A percentile compares a stretch with the other conserved stretches of the same genome.
Conservation (phyloP, 2,329 filamentous ascomycete species). For the Epichloe glyceriae region DNA sequence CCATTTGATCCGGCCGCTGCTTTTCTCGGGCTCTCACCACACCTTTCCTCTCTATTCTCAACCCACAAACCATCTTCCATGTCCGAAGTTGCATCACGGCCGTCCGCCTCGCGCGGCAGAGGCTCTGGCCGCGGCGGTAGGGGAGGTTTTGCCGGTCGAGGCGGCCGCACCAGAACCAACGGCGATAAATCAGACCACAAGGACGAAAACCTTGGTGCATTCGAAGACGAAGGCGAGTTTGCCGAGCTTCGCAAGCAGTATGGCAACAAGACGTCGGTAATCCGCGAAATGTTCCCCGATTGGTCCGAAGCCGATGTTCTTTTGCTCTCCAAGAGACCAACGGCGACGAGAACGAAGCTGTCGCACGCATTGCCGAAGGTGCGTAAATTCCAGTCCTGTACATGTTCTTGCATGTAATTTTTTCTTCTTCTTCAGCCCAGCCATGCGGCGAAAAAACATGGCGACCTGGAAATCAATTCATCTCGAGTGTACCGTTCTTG, state of each 20-base stretch:
- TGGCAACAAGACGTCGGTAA: slow-evolving; percentile 59
- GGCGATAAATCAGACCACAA: slow-evolving; percentile 50
- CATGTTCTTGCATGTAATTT: slow-evolving; percentile 4
- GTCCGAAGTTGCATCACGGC: slow-evolving; percentile 88
- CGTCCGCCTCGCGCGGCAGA: slow-evolving; percentile 75
- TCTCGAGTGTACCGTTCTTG: not conserved
- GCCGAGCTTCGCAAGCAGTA: slow-evolving; percentile 88
- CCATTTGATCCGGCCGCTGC: slow-evolving; percentile 6
- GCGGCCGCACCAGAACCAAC: slow-evolving; percentile 57
- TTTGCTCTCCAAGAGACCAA: slow-evolving; percentile 78
- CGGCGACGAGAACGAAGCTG: slow-evolving; percentile 62
- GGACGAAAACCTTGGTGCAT: slow-evolving; percentile 43
- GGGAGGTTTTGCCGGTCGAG: slow-evolving; percentile 60
- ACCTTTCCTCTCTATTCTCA: slow-evolving; percentile 60
- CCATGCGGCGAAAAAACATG: not conserved
- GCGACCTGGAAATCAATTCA: not conserved
- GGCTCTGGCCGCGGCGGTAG: slow-evolving; percentile 78
- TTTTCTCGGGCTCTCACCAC: slow-evolving; percentile 11
- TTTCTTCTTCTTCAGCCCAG: not conserved
- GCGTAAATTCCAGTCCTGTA: slow-evolving; percentile 15
- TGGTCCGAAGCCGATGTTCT: slow-evolving; percentile 95
- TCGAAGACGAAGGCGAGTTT: slow-evolving; percentile 79
- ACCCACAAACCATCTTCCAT: slow-evolving; percentile 42
- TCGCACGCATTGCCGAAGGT: slow-evolving; percentile 73
- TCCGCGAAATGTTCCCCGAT: slow-evolving; percentile 88